Evolutionary conservation across 116 monocot genomes (phyloP), one percentile per base, ranked within the genome.

Genomic region (Posidonia oceanica): DNA sequence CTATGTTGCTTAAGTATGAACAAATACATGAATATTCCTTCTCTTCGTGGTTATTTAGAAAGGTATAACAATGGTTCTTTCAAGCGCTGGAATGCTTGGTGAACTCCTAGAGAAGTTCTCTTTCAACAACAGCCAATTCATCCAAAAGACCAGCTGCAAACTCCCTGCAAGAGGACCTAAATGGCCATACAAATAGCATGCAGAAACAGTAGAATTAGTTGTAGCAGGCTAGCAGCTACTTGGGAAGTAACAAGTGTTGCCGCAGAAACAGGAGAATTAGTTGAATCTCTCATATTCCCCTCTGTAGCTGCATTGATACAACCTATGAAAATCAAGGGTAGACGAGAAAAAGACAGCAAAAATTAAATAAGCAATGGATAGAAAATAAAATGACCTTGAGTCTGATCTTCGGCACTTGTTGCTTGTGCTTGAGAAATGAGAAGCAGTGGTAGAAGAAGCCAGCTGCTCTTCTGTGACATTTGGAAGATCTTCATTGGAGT

Each of bases 391-490:
- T 20, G 21, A 70, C 80, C 79, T 80, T 88, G 58, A 38, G 61
- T 40, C 64, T 72, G 79, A 44, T 64, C 74, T 78, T 63, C 59
- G 18, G 64, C 11, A 75, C 54, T 29, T 14, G 77, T 40, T 63
- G 52, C 54, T 39, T 71, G 37, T 62, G 66, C 5, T 71, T 82
- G 54, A 41, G 82, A 39, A 69, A 71, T 82, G 54, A 41, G 82
- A 39, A 69, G 36, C 63, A 7, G 66, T 7, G 56, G 77, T 57
- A 67, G 83, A 64, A 56, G 83, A 71, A 57, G 78, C 61, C 37
- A 84, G 65, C 64, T 91, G 87, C 15, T 91, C 85, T 82, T 79
- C 75, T 22, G 83, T 83, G 48, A 81, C 44, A 66, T 81, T 91
- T 59, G 77, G 22, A 39, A 91, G 81, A 15, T 87, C 83, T 59